Evolutionary conservation across 2,329 filamentous ascomycete genomes (phyloP).

Genomic region (Chaetomium strumarium): DNA sequence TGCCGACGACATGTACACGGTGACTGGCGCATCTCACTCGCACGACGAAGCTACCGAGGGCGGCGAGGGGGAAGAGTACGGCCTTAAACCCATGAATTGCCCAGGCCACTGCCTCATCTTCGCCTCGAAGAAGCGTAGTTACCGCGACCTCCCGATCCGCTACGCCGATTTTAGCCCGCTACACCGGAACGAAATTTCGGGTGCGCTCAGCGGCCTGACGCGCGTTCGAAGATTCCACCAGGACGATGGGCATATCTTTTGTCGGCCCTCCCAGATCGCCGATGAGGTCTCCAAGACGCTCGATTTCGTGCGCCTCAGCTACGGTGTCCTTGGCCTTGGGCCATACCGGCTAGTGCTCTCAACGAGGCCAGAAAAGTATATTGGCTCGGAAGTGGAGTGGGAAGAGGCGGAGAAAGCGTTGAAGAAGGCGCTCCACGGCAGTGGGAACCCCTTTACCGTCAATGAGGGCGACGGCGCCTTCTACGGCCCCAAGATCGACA

Average conservation of each 20-base stretch:
- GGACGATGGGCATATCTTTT: slow-evolving; percentile 89
- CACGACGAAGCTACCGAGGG: slow-evolving; percentile 29
- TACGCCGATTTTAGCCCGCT: slow-evolving; percentile 83
- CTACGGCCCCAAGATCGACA: slow-evolving; percentile 88
- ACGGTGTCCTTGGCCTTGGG: slow-evolving; percentile 63
- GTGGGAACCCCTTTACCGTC: slow-evolving; percentile 63
- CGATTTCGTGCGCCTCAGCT: slow-evolving; percentile 67
- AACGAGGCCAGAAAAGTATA: slow-evolving; percentile 73
- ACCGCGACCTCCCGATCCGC: slow-evolving; percentile 74
- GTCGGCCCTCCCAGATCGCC: slow-evolving; percentile 67
- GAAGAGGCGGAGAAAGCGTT: slow-evolving; percentile 62
- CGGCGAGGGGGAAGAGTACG: slow-evolving; percentile 64
- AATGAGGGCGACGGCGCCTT: slow-evolving; percentile 84
- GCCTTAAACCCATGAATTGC: slow-evolving; percentile 90
- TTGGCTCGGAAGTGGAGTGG: slow-evolving; percentile 66
- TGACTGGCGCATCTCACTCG: slow-evolving; percentile 50
- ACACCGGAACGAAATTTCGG: slow-evolving; percentile 82
- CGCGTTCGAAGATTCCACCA: slow-evolving; percentile 83
- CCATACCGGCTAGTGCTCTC: slow-evolving; percentile 72
- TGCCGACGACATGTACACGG: slow-evolving; percentile 86
- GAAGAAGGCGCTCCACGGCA: slow-evolving; percentile 54
- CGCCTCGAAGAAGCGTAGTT: slow-evolving; percentile 64
- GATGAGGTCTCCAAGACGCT: slow-evolving; percentile 68
- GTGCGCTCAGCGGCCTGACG: slow-evolving; percentile 73
- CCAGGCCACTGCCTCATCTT: slow-evolving; percentile 85